Evolutionary conservation across 345 rosid species (phyloP), one percentile per base, ranked within the genome.

Genomic region (Orychophragmus violaceus): DNA sequence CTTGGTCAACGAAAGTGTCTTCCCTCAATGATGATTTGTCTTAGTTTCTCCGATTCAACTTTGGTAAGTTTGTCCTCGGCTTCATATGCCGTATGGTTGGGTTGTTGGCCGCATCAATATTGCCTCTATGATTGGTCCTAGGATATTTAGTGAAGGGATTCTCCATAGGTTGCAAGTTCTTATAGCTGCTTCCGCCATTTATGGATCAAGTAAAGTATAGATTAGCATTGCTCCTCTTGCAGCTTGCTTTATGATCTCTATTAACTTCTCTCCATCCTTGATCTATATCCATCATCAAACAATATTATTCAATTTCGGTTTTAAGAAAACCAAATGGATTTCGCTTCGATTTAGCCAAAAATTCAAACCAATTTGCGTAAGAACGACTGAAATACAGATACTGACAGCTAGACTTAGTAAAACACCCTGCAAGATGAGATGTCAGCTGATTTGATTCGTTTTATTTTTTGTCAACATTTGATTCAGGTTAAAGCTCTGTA

Each of bases 121-220:
- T 17, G 96, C 79, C 52, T 86, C 92, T 1, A 95, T 93, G 62
- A 93, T 86, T 19, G 97, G 97, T 35, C 99, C 92, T n/a, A 90
- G 67, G 12, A 93, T 74, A 72, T 90, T 95, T 3, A 82, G 70
- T 33, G 92, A 83, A 14, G 96, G 87, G 33, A 93, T 60, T 10
- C 82, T 80, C 96, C 90, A 93, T 11, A 82, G 49, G 36, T 74
- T 75, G 73, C 95, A 86, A 66, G 96, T 94, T 63, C 83, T 70
- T 58, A 56, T 78, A 16, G 91, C 90, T 37, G 96, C 72, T 68
- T 86, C 89, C 0, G 94, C 90, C 88, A 88, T 80, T 23, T 83
- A 81, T 61, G 95, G 83, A 78, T 88, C 97, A 13, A 92, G 96
- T 71, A 90, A 74, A 2, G 92, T 86, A 80, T 86, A 90, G 21